phyloP scores from a whole-genome alignment of 1,284 basidiomycete genomes.

The Psilocybe mexicana region DNA sequence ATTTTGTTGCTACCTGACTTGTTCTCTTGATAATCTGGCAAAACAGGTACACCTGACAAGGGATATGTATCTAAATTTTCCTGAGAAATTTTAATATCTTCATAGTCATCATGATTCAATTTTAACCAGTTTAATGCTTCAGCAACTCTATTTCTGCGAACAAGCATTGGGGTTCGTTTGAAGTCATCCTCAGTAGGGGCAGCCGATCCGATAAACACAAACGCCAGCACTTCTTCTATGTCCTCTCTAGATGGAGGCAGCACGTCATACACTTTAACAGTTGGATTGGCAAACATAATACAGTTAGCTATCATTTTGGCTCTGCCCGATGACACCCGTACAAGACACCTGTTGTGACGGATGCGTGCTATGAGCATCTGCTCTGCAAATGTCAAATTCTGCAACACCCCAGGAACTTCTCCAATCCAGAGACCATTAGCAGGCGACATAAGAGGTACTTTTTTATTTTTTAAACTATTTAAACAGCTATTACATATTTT shows the following conservation, averaged over 20 bases:
- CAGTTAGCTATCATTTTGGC: slow-evolving; percentile 26
- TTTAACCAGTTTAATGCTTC: slow-evolving; percentile 32
- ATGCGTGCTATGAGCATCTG: slow-evolving; percentile 24
- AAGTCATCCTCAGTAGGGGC: slow-evolving; percentile 26
- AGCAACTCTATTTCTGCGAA: slow-evolving; percentile 23
- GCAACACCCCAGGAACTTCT: slow-evolving; percentile 22
- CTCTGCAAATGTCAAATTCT: slow-evolving; percentile 25
- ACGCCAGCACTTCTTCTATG: slow-evolving; percentile 23
- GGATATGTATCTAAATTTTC: slow-evolving; percentile 24
- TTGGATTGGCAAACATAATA: slow-evolving; percentile 23
- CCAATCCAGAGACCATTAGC: slow-evolving; percentile 31
- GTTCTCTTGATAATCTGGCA: slow-evolving; percentile 14
- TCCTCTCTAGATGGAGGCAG: slow-evolving; percentile 14
- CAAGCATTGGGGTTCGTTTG: slow-evolving; percentile 26
- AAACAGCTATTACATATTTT: too few relatives aligned
- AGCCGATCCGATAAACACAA: slow-evolving; percentile 3
- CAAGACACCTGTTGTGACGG: slow-evolving; percentile 17
- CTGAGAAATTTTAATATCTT: slow-evolving; percentile 28
- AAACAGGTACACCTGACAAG: slow-evolving; percentile 22
- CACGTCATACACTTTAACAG: slow-evolving; percentile 20
- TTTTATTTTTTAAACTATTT: too few relatives aligned
- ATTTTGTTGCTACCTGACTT: neutral
- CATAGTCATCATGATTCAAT: slow-evolving; percentile 33
- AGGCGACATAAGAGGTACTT: slow-evolving; percentile 8
- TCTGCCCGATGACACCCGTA: slow-evolving; percentile 21